Percentiles rank a stretch among this genome's conserved stretches.
These are phyloP conservation scores for Myxozyma udenii DNA, from an alignment of 805 yeast genomes.

Conservation along the genomic window DNA sequence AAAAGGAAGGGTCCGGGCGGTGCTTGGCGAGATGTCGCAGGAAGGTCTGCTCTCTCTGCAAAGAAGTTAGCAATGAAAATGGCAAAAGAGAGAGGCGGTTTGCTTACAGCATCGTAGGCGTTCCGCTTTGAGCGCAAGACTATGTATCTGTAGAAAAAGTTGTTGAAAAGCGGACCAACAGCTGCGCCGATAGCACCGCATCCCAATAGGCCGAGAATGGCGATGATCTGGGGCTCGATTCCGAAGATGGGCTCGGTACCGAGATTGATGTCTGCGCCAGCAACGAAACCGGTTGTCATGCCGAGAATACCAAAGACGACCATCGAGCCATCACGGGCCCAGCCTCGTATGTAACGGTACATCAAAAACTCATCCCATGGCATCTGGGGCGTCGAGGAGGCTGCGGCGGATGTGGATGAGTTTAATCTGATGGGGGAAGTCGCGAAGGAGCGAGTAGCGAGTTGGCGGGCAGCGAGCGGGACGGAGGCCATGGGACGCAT, in stretches of 20 bases:
- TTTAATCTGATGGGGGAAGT: too few relatives aligned
- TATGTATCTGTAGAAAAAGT: conserved; percentile 54
- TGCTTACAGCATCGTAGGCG: conserved; percentile 6
- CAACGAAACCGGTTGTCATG: conserved; percentile 65
- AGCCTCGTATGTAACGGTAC: conserved; percentile 71
- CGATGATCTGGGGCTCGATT: conserved; percentile 79
- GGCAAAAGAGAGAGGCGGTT: background rate
- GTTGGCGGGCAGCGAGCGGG: too few relatives aligned
- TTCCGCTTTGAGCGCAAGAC: conserved; percentile 11
- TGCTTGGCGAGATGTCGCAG: conserved; percentile 68
- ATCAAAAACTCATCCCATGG: conserved; percentile 79
- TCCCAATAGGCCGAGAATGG: conserved; percentile 67
- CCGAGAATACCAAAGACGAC: conserved; percentile 64
- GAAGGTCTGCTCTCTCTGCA: conserved; percentile 65
- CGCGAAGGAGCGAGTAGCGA: too few relatives aligned
- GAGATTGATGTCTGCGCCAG: conserved; percentile 74
- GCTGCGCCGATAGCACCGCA: conserved; percentile 77
- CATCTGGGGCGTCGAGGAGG: too few relatives aligned
- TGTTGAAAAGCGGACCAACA: conserved; percentile 79
- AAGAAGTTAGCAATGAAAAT: background rate
- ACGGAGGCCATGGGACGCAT: too few relatives aligned
- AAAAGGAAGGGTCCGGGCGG: conserved; percentile 89
- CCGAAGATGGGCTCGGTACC: conserved; percentile 87
- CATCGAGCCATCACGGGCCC: conserved; percentile 65
- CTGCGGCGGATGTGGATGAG: too few relatives aligned